Conservation (phyloP, 1,284 basidiomycete genomes). For the Cutaneotrichosporon sp. region DNA sequence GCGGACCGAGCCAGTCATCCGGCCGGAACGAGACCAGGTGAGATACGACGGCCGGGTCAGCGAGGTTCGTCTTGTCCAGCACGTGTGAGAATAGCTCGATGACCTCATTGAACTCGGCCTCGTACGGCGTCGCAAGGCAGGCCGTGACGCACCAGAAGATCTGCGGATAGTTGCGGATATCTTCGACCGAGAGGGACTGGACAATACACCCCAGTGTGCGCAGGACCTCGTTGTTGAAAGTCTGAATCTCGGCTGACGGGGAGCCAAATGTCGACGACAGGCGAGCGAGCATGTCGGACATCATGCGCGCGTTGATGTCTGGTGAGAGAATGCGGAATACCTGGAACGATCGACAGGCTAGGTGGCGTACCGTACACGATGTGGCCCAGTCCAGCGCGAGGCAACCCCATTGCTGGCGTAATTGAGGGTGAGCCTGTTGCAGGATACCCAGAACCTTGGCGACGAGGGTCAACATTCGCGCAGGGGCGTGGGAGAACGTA, state of each 20-base stretch:
- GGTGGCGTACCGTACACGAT: constrained; percentile 74
- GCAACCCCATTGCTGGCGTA: constrained; percentile 74
- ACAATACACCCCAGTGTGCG: constrained; percentile 69
- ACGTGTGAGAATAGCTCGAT: constrained; percentile 65
- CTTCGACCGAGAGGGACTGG: constrained; percentile 57
- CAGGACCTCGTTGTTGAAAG: constrained; percentile 78
- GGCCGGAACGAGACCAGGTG: constrained; percentile 66
- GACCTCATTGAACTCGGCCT: constrained; percentile 70
- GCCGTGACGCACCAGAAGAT: constrained; percentile 83
- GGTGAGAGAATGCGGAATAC: constrained; percentile 82
- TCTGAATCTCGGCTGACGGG: constrained; percentile 63
- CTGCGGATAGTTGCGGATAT: constrained; percentile 63
- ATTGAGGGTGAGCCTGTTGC: constrained; percentile 61
- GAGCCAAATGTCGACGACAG: constrained; percentile 79
- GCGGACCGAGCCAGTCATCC: constrained; percentile 63
- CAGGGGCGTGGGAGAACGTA: constrained; percentile 45
- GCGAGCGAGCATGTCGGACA: constrained; percentile 75
- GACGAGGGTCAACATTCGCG: constrained; percentile 69
- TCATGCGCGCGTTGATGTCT: constrained; percentile 63
- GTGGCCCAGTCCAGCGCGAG: constrained; percentile 81
- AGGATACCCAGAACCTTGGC: constrained; percentile 64
- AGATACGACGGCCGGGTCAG: constrained; percentile 61
- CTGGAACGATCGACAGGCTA: constrained; percentile 84
- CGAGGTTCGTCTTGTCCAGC: constrained; percentile 68
- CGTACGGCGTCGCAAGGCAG: constrained; percentile 74